phyloP scores from a whole-genome alignment of 768 basidiomycete species.

The Phanerodontia chrysosporium region DNA sequence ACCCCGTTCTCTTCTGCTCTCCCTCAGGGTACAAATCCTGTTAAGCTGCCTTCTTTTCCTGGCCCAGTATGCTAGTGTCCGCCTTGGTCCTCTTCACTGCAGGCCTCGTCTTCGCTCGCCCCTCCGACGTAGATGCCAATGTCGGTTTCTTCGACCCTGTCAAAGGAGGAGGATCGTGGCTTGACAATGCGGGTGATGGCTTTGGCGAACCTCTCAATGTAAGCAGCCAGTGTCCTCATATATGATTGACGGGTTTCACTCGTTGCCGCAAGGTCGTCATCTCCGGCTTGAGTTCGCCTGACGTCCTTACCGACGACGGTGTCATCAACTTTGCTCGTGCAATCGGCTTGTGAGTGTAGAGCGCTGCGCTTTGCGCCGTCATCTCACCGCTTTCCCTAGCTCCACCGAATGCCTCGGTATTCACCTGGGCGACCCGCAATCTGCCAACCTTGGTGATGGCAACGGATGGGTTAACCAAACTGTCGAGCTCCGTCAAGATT shows the following conservation, averaged over 20 bases:
- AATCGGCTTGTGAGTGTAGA: slow-evolving; percentile 60
- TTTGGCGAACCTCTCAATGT: slow-evolving; percentile 46
- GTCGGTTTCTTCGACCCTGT: slow-evolving; percentile 33
- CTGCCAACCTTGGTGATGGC: slow-evolving; percentile 48
- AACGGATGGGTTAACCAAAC: slow-evolving; percentile 43
- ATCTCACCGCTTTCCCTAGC: no score
- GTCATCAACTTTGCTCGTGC: slow-evolving; percentile 56
- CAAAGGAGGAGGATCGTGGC: slow-evolving; percentile 38
- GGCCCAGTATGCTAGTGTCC: slow-evolving; percentile 11
- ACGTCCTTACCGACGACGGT: slow-evolving; percentile 51
- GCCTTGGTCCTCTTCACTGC: slow-evolving; percentile 15
- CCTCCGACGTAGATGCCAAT: background rate
- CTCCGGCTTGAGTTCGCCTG: slow-evolving; percentile 56
- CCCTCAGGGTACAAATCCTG: background rate
- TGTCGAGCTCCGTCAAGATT: slow-evolving; percentile 42
- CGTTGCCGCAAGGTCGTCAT: slow-evolving; percentile 46
- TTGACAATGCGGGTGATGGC: slow-evolving; percentile 33
- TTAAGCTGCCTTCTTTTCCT: background rate
- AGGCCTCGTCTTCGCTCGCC: slow-evolving; percentile 1
- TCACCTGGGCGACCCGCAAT: slow-evolving; percentile 33
- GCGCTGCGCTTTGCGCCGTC: no score
- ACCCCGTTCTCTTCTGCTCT: background rate
- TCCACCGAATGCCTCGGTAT: slow-evolving; percentile 35
- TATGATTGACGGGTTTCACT: background rate
- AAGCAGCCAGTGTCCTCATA: background rate